phyloP scores from a whole-genome alignment of 495 filamentous ascomycete genomes.

The Neurospora hispaniola region DNA sequence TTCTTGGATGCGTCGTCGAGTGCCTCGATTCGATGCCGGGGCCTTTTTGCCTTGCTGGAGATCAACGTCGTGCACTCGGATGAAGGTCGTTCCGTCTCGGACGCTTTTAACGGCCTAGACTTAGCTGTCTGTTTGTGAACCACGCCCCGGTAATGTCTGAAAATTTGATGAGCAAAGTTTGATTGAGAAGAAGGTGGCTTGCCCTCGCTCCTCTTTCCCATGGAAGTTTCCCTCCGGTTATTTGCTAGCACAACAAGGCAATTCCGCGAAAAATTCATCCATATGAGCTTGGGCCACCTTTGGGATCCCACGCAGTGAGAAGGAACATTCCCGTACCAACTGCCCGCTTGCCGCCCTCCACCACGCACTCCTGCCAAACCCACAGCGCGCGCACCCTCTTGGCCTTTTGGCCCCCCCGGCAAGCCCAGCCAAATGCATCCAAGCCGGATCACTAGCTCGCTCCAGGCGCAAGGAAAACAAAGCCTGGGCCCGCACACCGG shows the following conservation, averaged over 20 bases:
- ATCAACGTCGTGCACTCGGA: not conserved
- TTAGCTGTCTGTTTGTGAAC: not conserved
- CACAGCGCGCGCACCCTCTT: not conserved
- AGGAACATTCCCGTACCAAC: not conserved
- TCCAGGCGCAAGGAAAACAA: not conserved
- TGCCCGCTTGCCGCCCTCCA: not conserved
- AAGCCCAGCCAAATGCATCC: not conserved
- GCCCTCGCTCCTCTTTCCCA: not conserved
- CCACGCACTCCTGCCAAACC: not conserved
- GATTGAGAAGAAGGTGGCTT: not conserved
- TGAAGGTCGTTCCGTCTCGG: not conserved
- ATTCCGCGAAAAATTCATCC: not conserved
- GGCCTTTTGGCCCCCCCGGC: not conserved
- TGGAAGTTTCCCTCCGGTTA: not conserved
- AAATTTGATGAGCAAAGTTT: constrained; percentile 1
- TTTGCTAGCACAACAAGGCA: not conserved
- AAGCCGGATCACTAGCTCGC: not conserved
- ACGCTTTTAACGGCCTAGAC: not conserved
- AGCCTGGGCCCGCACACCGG: not conserved
- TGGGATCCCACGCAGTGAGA: not conserved
- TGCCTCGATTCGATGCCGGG: not conserved
- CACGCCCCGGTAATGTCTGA: not conserved
- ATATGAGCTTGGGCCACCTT: not conserved
- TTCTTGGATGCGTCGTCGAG: not conserved
- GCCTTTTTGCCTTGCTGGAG: not conserved